phyloP scores from a whole-genome alignment of 2,329 filamentous ascomycete species.

The Colletotrichum cordylinicola region DNA sequence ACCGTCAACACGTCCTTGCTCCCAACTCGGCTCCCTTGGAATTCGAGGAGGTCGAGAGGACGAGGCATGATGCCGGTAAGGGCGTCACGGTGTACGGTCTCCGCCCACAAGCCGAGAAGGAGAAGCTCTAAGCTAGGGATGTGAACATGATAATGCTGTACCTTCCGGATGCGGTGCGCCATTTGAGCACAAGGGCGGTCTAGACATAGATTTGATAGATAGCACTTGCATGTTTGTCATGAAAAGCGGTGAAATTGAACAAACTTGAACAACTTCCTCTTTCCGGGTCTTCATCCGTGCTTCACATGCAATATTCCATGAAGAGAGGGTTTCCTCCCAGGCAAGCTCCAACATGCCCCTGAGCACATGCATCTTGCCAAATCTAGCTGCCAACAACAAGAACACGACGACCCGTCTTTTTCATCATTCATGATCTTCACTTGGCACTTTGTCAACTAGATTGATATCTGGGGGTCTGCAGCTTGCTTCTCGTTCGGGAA shows the following conservation, averaged over 20 bases:
- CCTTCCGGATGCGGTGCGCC: not conserved
- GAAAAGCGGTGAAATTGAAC: not conserved
- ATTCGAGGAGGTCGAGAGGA: conserved; percentile 42
- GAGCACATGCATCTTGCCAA: not conserved
- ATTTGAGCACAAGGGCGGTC: not conserved
- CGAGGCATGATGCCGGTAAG: conserved; percentile 14
- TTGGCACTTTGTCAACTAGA: conserved; percentile 4
- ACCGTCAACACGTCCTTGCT: conserved; percentile 70
- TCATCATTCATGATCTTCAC: not conserved
- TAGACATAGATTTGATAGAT: not conserved
- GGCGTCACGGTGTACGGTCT: conserved; percentile 12
- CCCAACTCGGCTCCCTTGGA: conserved; percentile 36
- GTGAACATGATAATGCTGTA: not conserved
- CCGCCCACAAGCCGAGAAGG: not conserved
- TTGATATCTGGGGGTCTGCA: not conserved
- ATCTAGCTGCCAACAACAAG: not conserved
- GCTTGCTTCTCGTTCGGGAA: not conserved
- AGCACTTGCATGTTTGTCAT: not conserved
- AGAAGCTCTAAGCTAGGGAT: not conserved
- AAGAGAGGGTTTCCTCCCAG: not conserved
- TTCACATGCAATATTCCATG: not conserved
- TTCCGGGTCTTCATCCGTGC: not conserved
- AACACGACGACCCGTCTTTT: not conserved
- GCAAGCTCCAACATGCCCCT: not conserved
- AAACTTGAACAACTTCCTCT: not conserved